Evolutionary conservation across 164 flowering plant genomes (phyloP).

Genomic region (Magnolia changhungtana): DNA sequence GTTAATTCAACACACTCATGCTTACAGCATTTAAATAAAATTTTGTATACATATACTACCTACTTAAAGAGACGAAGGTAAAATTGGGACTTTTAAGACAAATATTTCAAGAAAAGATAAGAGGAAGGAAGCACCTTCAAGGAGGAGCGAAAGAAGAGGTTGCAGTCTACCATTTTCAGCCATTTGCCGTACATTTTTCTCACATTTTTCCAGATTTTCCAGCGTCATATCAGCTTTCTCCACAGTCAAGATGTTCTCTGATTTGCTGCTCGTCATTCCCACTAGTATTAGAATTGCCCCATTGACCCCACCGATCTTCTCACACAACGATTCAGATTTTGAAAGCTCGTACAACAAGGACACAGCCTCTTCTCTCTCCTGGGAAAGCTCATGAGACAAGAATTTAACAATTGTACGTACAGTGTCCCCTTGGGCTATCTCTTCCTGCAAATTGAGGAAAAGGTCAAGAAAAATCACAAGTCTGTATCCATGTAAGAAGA

Average conservation of each 20-base stretch:
- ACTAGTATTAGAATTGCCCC: conserved; percentile 88
- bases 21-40: no score
- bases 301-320: conserved; percentile 81
- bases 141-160: conserved; percentile 73
- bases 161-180: conserved; percentile 92
- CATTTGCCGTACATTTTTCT: conserved; percentile 90
- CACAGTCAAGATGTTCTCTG: conserved; percentile 67
- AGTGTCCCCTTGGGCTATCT: conserved; percentile 77
- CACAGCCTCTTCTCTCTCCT: conserved; percentile 89
- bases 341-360: conserved; percentile 87
- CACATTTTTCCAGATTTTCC: conserved; percentile 75
- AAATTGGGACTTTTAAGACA: no score
- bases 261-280: conserved; percentile 91
- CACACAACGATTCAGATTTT: conserved; percentile 67
- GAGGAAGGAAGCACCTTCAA: conserved; percentile 58
- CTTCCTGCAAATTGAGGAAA: conserved; percentile 51
- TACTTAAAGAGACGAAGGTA: no score
- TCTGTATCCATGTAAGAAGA: no score
- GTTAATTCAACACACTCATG: no score
- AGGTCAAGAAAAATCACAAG: neutral
- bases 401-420: conserved; percentile 87
- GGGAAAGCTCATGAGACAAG: conserved; percentile 71
- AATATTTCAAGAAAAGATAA: neutral
- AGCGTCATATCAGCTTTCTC: conserved; percentile 84
- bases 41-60: no score